Conservation (phyloP, 164 flowering plant genomes). For the Warburgia ugandensis region DNA sequence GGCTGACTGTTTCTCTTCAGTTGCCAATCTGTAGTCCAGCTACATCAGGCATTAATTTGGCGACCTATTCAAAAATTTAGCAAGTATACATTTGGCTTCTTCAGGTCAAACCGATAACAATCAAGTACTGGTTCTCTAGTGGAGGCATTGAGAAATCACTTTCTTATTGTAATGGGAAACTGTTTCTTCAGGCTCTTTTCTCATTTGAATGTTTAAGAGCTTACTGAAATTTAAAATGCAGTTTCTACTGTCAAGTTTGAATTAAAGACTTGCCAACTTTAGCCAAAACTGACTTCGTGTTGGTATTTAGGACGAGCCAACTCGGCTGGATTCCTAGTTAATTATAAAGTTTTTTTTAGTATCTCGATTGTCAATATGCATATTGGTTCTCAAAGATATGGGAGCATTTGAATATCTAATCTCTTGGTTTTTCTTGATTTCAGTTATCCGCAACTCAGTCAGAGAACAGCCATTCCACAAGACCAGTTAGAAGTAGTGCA, state of each 20-base stretch:
- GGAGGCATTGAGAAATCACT: too few relatives aligned
- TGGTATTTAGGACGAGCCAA: neutral
- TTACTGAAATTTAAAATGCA: neutral
- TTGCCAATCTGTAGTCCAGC: too few relatives aligned
- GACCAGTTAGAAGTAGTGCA: conserved; percentile 78
- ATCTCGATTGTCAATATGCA: neutral
- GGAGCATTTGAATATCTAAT: neutral
- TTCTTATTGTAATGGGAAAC: too few relatives aligned
- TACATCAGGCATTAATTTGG: too few relatives aligned
- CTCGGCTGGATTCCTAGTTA: neutral
- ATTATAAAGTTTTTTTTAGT: neutral
- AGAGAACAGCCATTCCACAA: conserved; percentile 45
- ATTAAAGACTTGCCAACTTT: neutral
- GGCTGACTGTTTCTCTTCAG: too few relatives aligned
- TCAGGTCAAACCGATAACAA: too few relatives aligned
- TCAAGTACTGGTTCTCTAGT: too few relatives aligned
- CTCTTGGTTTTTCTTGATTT: conserved; percentile 13
- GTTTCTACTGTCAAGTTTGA: neutral
- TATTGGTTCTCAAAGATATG: too few relatives aligned
- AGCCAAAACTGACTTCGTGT: neutral
- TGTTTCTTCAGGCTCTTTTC: too few relatives aligned
- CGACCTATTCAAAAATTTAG: too few relatives aligned
- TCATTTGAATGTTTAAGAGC: too few relatives aligned
- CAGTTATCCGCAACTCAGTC: conserved; percentile 79
- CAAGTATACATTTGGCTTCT: too few relatives aligned